Base-by-base conservation (phyloP, 495 filamentous ascomycete species). In the Neurospora discreta region DNA sequence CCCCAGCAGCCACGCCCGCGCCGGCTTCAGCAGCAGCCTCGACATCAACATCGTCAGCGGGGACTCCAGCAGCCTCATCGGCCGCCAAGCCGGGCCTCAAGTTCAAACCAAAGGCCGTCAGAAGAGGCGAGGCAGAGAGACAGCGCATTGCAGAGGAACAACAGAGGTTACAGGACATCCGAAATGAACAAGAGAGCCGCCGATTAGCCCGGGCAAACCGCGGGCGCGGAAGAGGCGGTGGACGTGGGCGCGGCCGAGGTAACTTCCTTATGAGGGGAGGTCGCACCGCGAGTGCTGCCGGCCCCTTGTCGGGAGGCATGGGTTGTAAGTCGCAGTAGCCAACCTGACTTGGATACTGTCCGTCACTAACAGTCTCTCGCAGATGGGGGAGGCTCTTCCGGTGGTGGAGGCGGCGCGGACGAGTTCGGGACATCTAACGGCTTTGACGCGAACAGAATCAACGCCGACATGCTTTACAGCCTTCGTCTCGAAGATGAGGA, bases 61-160 rank as follows among this genome's bases (percentile, higher is more conserved):
- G 39, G n/a, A 68, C 69, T 8, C 43, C 39, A 69, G 33, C 11
- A 46, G 13, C 71, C 20, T 69, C 71, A 9, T 16, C 71, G n/a
- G 42, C 39, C n/a, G 68, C 46, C 40, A 71, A 71, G 69, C 52
- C 72, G 46, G 71, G 78, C 41, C 26, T 8, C 70, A 81, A 78
- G 26, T 83, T 84, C 72, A 82, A 78, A 65, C 84, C 84, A 1
- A 85, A 83, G 71, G 82, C 75, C 3, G 73, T 84, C 15, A 77
- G 84, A 8, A 75, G 83, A 69, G 81, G 79, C 71, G 79, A 82
- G 30, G 75, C 78, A 5, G 84, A 85, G 70, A 76, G 84, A n/a
- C 74, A 74, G n/a, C 78, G 74, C 52, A 71, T 84, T 8, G 82
- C 82, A 69, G 79, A 81, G 30, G 81, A 83, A 40, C 75, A 81